A percentile compares a stretch with the other conserved stretches of the same genome.
These are phyloP conservation scores for maize (Zea mays) DNA, from an alignment of 176 grass and related monocot genomes.

Conservation along the genomic window Zm-B73-REFERENCE-NAM-5.0 NC_050102.1:39230001-39230500, in stretches of 20 bases:
- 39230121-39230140: fast-evolving
- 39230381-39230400: slow-evolving; percentile 10
- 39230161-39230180: slow-evolving; percentile 6
- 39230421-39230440: slow-evolving; percentile 21
- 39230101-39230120: not conserved
- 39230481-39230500: not conserved
- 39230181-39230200: slow-evolving; percentile 25
- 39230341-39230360: slow-evolving; percentile 16
- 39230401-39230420: too few species aligned
- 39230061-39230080: not conserved
- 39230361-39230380: slow-evolving; percentile 10
- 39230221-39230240: not conserved
- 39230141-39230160: fast-evolving
- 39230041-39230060: not conserved
- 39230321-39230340: not conserved
- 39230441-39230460: not conserved
- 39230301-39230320: slow-evolving; percentile 40
- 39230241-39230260: not conserved
- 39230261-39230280: not conserved
- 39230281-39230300: slow-evolving; percentile 33
- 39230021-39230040: too few species aligned
- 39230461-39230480: slow-evolving; percentile 18
- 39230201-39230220: not conserved
- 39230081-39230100: not conserved
- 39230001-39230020: too few species aligned